Percentiles rank a stretch among this genome's conserved stretches.
Conservation (phyloP, 2,329 filamentous ascomycete genomes). For the Calonectria henricotiae region DNA sequence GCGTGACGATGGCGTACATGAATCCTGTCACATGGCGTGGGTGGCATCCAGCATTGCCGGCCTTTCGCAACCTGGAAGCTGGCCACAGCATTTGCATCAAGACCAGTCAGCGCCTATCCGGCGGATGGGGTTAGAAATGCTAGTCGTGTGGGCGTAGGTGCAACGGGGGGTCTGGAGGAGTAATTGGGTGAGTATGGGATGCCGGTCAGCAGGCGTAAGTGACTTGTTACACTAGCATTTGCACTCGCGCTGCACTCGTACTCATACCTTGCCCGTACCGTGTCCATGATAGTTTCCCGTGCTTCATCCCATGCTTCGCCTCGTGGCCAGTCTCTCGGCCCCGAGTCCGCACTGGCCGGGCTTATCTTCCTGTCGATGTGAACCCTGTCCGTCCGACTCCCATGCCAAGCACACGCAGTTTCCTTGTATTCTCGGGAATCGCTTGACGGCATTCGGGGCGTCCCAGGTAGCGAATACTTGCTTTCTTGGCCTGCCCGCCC, state of each 20-base stretch:
- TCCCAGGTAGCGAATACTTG: slow-evolving; percentile 45
- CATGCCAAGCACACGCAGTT: slow-evolving; percentile 31
- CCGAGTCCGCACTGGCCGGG: slow-evolving; percentile 35
- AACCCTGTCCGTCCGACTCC: slow-evolving; percentile 31
- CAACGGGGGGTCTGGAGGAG: slow-evolving; percentile 32
- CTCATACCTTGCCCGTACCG: slow-evolving; percentile 29
- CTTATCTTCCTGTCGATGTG: slow-evolving; percentile 21
- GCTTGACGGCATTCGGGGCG: slow-evolving; percentile 34
- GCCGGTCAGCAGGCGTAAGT: slow-evolving; percentile 36
- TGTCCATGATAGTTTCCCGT: slow-evolving; percentile 39
- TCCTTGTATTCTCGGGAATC: slow-evolving; percentile 45
- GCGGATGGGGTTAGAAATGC: slow-evolving; percentile 22
- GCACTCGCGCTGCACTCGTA: slow-evolving; percentile 35
- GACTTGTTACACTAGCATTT: slow-evolving; percentile 24
- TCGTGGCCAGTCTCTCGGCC: slow-evolving; percentile 28
- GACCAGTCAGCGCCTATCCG: slow-evolving; percentile 45
- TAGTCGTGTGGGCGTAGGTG: slow-evolving; percentile 29
- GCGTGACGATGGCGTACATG: slow-evolving; percentile 51
- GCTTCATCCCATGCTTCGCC: slow-evolving; percentile 27
- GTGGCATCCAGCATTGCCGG: slow-evolving; percentile 39
- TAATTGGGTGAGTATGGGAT: slow-evolving; percentile 24
- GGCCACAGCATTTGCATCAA: slow-evolving; percentile 33
- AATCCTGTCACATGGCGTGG: slow-evolving; percentile 49
- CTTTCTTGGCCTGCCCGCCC: slow-evolving; percentile 24
- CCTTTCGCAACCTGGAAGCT: slow-evolving; percentile 29